Conservation (phyloP, 148 eudicot species). For the Silene uniflora region DNA sequence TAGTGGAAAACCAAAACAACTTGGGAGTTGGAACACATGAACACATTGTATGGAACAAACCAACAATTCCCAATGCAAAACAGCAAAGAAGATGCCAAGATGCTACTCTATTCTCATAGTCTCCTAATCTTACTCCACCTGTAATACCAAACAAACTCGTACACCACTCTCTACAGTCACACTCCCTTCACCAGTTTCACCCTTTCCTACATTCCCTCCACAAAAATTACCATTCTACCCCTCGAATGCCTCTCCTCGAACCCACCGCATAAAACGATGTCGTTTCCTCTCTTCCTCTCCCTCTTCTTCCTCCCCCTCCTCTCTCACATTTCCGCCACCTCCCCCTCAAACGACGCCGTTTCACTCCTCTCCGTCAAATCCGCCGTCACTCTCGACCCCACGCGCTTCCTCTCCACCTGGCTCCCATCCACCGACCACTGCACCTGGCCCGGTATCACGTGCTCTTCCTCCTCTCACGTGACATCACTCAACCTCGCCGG, state of each 20-base stretch:
- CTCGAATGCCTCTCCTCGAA: conserved; percentile 20
- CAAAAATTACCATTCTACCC: conserved; percentile 1
- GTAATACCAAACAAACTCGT: too few relatives aligned
- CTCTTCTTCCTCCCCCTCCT: conserved; percentile 13
- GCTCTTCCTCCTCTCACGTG: conserved; percentile 36
- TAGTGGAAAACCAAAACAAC: too few relatives aligned
- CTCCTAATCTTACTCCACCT: not conserved
- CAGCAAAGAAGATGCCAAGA: not conserved
- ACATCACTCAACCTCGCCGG: conserved; percentile 28
- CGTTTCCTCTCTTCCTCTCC: not conserved
- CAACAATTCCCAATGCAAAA: not conserved
- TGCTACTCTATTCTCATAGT: not conserved
- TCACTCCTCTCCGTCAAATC: conserved; percentile 37
- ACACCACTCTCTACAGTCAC: not conserved
- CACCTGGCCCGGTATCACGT: conserved; percentile 65
- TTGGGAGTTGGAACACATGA: too few relatives aligned
- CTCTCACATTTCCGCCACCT: not conserved
- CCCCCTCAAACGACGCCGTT: not conserved
- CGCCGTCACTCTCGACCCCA: conserved; percentile 27
- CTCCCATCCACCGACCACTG: conserved; percentile 44
- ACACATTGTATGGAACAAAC: not conserved
- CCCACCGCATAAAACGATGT: conserved; percentile 18
- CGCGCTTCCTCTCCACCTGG: conserved; percentile 33
- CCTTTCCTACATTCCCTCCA: not conserved
- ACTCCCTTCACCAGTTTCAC: not conserved